phyloP scores from a whole-genome alignment of 768 basidiomycete species.

The Boletus huronensis region DNA sequence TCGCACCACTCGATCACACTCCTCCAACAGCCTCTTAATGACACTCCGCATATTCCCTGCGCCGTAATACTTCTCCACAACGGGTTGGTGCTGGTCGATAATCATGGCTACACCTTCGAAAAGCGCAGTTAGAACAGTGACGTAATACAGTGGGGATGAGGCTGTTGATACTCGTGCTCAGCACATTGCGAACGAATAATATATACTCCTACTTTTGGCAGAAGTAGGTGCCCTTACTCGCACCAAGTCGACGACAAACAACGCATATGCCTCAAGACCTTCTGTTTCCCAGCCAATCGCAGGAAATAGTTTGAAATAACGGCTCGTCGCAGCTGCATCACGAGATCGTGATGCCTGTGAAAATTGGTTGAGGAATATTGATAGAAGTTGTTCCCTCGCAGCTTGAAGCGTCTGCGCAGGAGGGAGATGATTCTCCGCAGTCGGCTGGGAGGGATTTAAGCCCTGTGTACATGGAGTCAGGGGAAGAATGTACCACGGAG shows the following conservation, averaged over 20 bases:
- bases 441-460: constrained; percentile 57
- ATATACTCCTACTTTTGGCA: constrained; percentile 63
- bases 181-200: constrained; percentile 4
- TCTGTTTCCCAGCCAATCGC: constrained; percentile 91
- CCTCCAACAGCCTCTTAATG: constrained; percentile 69
- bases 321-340: constrained; percentile 82
- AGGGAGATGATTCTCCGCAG: constrained; percentile 80
- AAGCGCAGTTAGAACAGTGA: constrained; percentile 83
- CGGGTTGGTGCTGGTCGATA: constrained; percentile 94
- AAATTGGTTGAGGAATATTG: constrained; percentile 78
- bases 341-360: constrained; percentile 73
- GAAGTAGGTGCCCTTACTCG: constrained; percentile 71
- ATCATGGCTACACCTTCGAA: constrained; percentile 96
- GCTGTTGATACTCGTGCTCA: constrained; percentile 44
- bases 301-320: constrained; percentile 97
- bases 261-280: constrained; percentile 88
- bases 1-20: constrained; percentile 82
- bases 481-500: constrained; percentile 65
- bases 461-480: neutral
- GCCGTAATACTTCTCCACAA: constrained; percentile 98
- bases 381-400: constrained; percentile 70
- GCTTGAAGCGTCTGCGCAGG: constrained; percentile 79
- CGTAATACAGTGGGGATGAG: constrained; percentile 89
- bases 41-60: constrained; percentile 80
- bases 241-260: constrained; percentile 90